Evolutionary conservation across 257 asterid species (phyloP), one percentile per base, ranked within the genome.

Genomic region (Ehretia macrophylla): DNA sequence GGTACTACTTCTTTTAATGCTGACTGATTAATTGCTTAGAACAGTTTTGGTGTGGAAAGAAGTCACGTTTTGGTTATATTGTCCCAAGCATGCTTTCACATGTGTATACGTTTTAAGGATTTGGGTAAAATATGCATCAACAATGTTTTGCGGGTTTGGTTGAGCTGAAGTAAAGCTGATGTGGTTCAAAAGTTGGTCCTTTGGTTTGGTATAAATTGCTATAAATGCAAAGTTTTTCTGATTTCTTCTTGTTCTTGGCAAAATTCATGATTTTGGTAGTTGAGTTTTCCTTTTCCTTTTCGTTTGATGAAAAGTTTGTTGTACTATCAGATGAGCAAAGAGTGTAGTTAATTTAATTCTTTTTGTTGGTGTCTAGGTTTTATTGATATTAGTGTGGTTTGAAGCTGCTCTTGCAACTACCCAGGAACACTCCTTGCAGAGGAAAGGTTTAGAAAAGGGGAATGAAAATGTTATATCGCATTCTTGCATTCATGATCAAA

Each of bases 401-500:
- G 81, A 81, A 68, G 81, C 77, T 71, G 77, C 81, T 57, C 68
- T 64, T 53, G 88, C 77, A 32, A 68, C 87, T 35, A 20, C 76
- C 37, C 71, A 68, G 42, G 85, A 77, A 38, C 75, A 72, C 67
- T 55, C 55, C 39, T 67, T 76, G 72, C 75, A 65, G 60, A 73
- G 80, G 64, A 73, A 70, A 46, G 81, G 67, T 54, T 23, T 66
- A 44, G 79, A 79, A 64, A 42, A 42, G 47, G 47, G 47, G 16
- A 73, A 72, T 32, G 75, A 80, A 32, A 64, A 61, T 62, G 63
- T 73, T 56, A 47, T 67, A 64, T 73, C 94, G 12, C 97, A 90
- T 77, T 85, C 97, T 65, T 90, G 97, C 68, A 90, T 90, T 59
- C 97, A 90, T 68, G 97, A 90, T 72, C 94, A 85, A 77, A 87